Conservation (phyloP, 2,329 filamentous ascomycete species). For the Teratosphaeria epicoccoides region DNA sequence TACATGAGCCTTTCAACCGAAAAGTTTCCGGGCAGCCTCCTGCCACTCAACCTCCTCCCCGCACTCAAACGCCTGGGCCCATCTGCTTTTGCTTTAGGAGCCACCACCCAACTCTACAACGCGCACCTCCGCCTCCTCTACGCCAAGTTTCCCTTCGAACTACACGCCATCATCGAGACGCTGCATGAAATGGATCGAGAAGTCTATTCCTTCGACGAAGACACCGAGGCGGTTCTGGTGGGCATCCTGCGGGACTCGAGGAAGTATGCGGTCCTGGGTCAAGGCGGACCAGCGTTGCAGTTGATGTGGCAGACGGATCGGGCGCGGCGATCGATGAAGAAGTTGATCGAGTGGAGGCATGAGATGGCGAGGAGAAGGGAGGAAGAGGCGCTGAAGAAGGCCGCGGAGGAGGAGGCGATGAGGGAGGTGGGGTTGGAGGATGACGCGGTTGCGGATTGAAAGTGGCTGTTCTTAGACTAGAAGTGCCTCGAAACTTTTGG, state of each 20-base stretch:
- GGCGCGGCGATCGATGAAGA: conserved; percentile 17
- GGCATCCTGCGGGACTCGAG: conserved; percentile 22
- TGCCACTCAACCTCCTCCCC: conserved; percentile 53
- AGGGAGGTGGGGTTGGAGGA: conserved; percentile 1
- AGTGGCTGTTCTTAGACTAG: background rate
- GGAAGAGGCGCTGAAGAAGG: conserved; percentile 11
- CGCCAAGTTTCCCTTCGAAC: conserved; percentile 47
- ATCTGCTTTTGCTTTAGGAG: conserved; percentile 60
- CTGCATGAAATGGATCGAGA: conserved; percentile 56
- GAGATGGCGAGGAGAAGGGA: conserved; percentile 23
- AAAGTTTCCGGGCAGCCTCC: conserved; percentile 50
- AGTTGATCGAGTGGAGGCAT: conserved; percentile 24
- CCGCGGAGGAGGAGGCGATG: conserved; percentile 2
- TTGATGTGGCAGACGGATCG: conserved; percentile 24
- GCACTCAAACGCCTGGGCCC: conserved; percentile 57
- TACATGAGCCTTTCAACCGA: conserved; percentile 29
- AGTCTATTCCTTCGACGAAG: conserved; percentile 47
- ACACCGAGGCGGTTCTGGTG: conserved; percentile 34
- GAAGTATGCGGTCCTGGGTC: conserved; percentile 7
- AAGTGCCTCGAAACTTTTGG: no score
- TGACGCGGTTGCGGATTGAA: background rate
- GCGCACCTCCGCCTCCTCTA: conserved; percentile 53
- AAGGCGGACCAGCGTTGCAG: conserved; percentile 9
- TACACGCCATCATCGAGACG: conserved; percentile 43
- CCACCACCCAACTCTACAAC: conserved; percentile 60